Conservation (phyloP, 345 rosid species). For the Brassica napus region DNA sequence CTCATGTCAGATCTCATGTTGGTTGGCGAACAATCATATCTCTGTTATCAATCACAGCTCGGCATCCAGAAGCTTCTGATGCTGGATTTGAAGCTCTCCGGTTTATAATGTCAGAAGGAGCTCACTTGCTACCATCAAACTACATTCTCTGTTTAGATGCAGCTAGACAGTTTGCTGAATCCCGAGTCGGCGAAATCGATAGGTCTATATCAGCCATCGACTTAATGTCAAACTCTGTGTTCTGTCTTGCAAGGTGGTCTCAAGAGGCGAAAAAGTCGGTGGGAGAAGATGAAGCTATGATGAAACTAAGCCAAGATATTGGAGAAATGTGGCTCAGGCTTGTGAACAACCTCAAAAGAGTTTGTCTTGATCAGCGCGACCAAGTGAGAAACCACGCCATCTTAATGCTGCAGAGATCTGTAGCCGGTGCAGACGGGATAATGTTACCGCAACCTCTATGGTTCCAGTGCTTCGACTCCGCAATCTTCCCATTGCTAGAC, state of each 20-base stretch:
- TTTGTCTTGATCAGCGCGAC: conserved; percentile 66
- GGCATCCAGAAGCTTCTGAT: conserved; percentile 79
- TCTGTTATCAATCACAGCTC: conserved; percentile 64
- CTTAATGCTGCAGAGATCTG: conserved; percentile 49
- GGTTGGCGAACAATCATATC: conserved; percentile 80
- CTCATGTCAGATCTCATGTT: conserved; percentile 58
- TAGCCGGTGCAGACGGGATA: conserved; percentile 56
- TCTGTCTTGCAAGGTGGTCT: conserved; percentile 67
- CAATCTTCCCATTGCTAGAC: conserved; percentile 58
- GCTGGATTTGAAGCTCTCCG: conserved; percentile 61
- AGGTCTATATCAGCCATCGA: conserved; percentile 63
- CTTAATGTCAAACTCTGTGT: conserved; percentile 65
- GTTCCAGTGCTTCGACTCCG: conserved; percentile 69
- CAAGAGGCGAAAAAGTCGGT: conserved; percentile 49
- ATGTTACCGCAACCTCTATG: conserved; percentile 49
- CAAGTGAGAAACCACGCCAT: conserved; percentile 70
- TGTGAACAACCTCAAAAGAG: conserved; percentile 55
- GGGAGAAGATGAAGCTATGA: conserved; percentile 51
- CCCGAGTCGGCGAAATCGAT: conserved; percentile 57
- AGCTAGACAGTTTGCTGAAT: conserved; percentile 76
- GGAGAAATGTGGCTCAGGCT: conserved; percentile 82
- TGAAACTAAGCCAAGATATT: conserved; percentile 53
- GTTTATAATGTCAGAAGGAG: conserved; percentile 69
- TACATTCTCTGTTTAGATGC: conserved; percentile 67
- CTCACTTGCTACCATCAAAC: conserved; percentile 63